Evolutionary conservation across 176 grass and related monocot species (phyloP).

Genomic region (Cenchrus fungigraminus): DNA sequence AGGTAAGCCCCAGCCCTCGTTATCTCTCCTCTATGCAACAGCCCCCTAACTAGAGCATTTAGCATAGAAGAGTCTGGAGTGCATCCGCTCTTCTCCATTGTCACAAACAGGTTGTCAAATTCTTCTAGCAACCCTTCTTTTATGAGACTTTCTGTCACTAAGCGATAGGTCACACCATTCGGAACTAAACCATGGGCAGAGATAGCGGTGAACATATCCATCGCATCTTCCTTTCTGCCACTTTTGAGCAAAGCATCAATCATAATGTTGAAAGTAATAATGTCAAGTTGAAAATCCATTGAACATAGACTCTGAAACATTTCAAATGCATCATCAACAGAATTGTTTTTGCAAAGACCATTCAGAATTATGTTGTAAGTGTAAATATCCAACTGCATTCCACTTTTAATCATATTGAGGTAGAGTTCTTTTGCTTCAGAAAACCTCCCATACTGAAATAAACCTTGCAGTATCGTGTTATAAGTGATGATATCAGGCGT

Average conservation of each 20-base stretch:
- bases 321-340: neutral
- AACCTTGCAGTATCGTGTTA: neutral
- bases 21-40: no score
- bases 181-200: neutral
- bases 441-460: constrained; percentile 1
- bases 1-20: no score
- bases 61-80: no score
- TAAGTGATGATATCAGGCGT: neutral
- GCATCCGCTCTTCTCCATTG: no score
- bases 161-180: neutral
- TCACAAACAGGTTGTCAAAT: no score
- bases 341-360: constrained; percentile 4
- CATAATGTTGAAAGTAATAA: neutral
- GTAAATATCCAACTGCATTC: neutral
- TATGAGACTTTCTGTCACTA: neutral
- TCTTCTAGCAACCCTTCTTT: no score
- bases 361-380: neutral
- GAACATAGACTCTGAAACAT: constrained; percentile 2
- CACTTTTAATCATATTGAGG: neutral
- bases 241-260: neutral
- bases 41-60: no score
- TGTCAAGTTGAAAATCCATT: neutral
- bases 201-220: neutral
- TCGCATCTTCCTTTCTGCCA: neutral
- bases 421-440: neutral